A percentile compares a stretch with the other conserved stretches of the same genome.
These are phyloP conservation scores for Suhomyces tanzawaensis DNA, from an alignment of 805 yeast genomes.

Conservation along the genomic window DNA sequence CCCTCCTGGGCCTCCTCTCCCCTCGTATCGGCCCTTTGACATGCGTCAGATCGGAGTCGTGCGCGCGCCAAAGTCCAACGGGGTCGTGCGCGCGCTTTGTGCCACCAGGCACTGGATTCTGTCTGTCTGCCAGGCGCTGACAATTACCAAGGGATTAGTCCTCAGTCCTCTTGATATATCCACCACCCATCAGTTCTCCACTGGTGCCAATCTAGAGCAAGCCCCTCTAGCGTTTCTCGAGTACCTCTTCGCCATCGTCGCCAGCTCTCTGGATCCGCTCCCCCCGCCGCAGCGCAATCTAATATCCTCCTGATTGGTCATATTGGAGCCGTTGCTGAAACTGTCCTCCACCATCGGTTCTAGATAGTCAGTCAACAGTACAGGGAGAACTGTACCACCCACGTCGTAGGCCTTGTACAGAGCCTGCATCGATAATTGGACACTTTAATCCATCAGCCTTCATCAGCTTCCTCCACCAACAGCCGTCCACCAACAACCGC, in stretches of 20 bases:
- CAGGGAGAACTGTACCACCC: no score
- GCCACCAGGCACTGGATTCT: neutral
- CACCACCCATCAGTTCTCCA: neutral
- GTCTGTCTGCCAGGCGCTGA: neutral
- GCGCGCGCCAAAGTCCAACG: neutral
- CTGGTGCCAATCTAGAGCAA: neutral
- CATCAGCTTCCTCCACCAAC: no score
- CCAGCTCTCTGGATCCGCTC: neutral
- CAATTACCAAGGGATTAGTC: neutral
- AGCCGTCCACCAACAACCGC: no score
- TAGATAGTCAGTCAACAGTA: no score
- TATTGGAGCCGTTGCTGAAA: no score
- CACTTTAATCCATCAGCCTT: no score
- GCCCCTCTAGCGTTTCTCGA: neutral
- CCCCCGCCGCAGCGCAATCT: neutral
- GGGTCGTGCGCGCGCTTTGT: slow-evolving; percentile 1
- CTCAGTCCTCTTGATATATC: neutral
- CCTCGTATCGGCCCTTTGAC: neutral
- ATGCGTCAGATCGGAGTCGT: neutral
- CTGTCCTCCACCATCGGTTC: no score
- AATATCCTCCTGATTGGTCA: neutral
- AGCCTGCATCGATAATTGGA: no score
- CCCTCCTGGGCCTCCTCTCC: no score
- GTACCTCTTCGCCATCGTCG: neutral
- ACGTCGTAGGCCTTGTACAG: no score